phyloP scores from a whole-genome alignment of 805 yeast species.

The Saccharomycopsis vini region DNA sequence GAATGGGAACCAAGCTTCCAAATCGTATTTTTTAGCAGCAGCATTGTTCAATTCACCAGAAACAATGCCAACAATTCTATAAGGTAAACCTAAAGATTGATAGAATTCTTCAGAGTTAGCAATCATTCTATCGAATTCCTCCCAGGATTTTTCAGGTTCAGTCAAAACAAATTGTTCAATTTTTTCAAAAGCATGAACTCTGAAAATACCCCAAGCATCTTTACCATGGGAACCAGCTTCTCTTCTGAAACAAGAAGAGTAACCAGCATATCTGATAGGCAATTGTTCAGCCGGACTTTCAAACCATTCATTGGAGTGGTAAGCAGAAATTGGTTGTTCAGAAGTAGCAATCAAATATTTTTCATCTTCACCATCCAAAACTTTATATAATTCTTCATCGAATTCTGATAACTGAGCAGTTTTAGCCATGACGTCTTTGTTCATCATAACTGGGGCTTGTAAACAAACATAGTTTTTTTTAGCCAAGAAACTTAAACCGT shows the following conservation, averaged over 20 bases:
- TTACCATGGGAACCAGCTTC: constrained; percentile 99
- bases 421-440: constrained; percentile 98
- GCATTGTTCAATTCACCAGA: constrained; percentile 98
- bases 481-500: constrained; percentile 80
- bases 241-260: constrained; percentile 97
- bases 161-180: constrained; percentile 93
- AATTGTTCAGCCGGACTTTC: constrained; percentile 95
- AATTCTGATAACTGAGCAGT: constrained; percentile 97
- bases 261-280: constrained; percentile 95
- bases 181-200: constrained; percentile 97
- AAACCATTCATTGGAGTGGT: constrained; percentile 96
- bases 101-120: constrained; percentile 85
- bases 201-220: constrained; percentile 99
- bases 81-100: constrained; percentile 84
- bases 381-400: constrained; percentile 97
- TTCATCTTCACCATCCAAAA: constrained; percentile 93
- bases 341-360: constrained; percentile 97
- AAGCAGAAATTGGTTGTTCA: constrained; percentile 98
- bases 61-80: constrained; percentile 95
- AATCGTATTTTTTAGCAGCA: constrained; percentile 97
- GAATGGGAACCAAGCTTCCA: constrained; percentile 99
- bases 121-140: constrained; percentile 94
- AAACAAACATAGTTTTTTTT: constrained; percentile 75
- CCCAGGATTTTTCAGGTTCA: constrained; percentile 98
- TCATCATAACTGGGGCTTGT: constrained; percentile 99